Conservation (phyloP, 176 grass and related monocot genomes). For the Zoysia pacifica region DNA sequence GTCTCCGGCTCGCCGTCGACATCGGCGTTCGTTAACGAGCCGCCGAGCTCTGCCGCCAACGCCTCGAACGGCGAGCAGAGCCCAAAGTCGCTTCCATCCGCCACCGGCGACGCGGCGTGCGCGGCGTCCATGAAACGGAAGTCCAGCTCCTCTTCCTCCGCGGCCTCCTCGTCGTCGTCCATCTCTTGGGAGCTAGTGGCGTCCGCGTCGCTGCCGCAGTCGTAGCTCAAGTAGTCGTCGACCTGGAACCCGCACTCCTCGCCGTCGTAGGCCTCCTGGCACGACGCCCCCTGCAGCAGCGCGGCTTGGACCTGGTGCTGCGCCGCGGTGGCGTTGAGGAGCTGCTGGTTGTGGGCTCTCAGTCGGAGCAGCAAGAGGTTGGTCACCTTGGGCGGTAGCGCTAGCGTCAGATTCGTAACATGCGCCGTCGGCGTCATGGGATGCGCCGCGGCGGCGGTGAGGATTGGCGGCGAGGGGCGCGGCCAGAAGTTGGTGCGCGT, state of each 20-base stretch:
- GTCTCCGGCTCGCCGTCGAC: slow-evolving; percentile 6
- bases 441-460: neutral
- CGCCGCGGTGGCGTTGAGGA: neutral
- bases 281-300: neutral
- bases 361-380: slow-evolving; percentile 43
- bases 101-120: slow-evolving; percentile 24
- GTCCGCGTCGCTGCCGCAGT: slow-evolving; percentile 20
- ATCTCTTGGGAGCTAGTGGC: slow-evolving; percentile 22
- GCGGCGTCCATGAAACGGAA: slow-evolving; percentile 74
- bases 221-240: slow-evolving; percentile 61
- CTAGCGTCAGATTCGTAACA: neutral
- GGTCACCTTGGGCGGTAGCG: slow-evolving; percentile 49
- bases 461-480: slow-evolving; percentile 1
- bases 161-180: slow-evolving; percentile 17
- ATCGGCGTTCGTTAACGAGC: neutral
- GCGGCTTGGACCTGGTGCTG: neutral
- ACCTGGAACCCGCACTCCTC: slow-evolving; percentile 49
- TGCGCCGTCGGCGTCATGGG: neutral
- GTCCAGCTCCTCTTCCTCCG: slow-evolving; percentile 40
- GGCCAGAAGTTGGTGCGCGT: slow-evolving; percentile 81
- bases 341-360: slow-evolving; percentile 33
- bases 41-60: slow-evolving; percentile 38
- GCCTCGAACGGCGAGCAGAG: slow-evolving; percentile 55
- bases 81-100: neutral
- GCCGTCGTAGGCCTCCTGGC: slow-evolving; percentile 3